Evolutionary conservation across 2,329 filamentous ascomycete genomes (phyloP).

Genomic region (Fusarium coffeatum): DNA sequence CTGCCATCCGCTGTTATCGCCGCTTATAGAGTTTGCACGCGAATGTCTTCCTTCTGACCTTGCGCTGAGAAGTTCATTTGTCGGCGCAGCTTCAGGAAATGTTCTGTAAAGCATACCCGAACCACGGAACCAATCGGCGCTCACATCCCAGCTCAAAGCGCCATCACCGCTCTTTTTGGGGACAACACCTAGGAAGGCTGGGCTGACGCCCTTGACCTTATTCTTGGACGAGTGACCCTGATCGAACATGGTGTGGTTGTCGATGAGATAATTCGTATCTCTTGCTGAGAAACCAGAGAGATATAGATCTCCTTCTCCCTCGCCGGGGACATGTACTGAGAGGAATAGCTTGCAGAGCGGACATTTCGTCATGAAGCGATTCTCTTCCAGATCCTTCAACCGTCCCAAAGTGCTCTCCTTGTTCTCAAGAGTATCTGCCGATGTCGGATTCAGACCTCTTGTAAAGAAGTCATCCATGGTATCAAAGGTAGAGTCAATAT

Average conservation of each 20-base stretch:
- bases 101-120: conserved; percentile 52
- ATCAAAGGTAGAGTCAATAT: conserved; percentile 50
- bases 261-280: conserved; percentile 52
- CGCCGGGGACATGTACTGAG: conserved; percentile 49
- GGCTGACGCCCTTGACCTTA: conserved; percentile 47
- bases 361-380: conserved; percentile 50
- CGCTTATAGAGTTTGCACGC: conserved; percentile 34
- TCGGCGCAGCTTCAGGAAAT: conserved; percentile 40
- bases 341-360: conserved; percentile 52
- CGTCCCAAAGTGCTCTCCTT: conserved; percentile 48
- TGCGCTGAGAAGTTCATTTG: conserved; percentile 45
- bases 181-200: conserved; percentile 50
- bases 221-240: conserved; percentile 47
- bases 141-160: conserved; percentile 48
- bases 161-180: conserved; percentile 48
- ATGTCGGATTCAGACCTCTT: conserved; percentile 45
- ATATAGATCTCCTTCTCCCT: conserved; percentile 47
- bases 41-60: conserved; percentile 35
- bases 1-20: conserved; percentile 42
- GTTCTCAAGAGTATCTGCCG: conserved; percentile 49
- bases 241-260: conserved; percentile 48
- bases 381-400: conserved; percentile 48
- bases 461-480: conserved; percentile 49
- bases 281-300: conserved; percentile 51
- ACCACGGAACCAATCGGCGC: conserved; percentile 50